Percentiles rank a stretch among this genome's conserved stretches.
Conservation (phyloP, 768 basidiomycete genomes). For the Mrakia gelida region DNA sequence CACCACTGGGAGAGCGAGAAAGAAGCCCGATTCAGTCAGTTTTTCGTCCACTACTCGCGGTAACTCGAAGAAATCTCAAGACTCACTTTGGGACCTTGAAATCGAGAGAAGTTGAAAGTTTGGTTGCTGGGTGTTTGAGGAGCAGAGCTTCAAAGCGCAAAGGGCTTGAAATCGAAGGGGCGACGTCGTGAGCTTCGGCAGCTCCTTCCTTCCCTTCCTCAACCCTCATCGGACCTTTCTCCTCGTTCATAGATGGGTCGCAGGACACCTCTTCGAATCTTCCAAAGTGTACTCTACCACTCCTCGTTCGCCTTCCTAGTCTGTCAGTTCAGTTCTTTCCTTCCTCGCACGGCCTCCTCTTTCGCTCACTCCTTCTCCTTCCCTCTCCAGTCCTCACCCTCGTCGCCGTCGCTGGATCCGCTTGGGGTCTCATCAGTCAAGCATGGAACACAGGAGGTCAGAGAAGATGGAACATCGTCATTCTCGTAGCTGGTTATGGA, state of each 20-base stretch:
- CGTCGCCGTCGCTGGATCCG: constrained; percentile 36
- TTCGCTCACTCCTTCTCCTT: background rate
- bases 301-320: constrained; percentile 38
- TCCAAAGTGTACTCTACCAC: constrained; percentile 38
- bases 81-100: too few species aligned
- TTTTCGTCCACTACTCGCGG: too few species aligned
- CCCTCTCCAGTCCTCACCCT: constrained; percentile 30
- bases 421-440: constrained; percentile 39
- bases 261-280: background rate
- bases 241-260: background rate
- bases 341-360: too few species aligned
- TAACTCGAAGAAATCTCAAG: too few species aligned
- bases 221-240: too few species aligned
- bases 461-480: constrained; percentile 40
- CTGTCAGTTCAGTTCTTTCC: background rate
- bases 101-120: too few species aligned
- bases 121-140: too few species aligned
- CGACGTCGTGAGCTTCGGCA: too few species aligned
- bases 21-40: too few species aligned
- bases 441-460: constrained; percentile 31
- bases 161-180: too few species aligned
- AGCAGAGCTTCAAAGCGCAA: too few species aligned
- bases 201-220: too few species aligned
- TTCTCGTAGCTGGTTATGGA: constrained; percentile 39
- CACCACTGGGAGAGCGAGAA: constrained; percentile 20